phyloP scores from a whole-genome alignment of 441 rosid species.

The California macrophylla region DNA sequence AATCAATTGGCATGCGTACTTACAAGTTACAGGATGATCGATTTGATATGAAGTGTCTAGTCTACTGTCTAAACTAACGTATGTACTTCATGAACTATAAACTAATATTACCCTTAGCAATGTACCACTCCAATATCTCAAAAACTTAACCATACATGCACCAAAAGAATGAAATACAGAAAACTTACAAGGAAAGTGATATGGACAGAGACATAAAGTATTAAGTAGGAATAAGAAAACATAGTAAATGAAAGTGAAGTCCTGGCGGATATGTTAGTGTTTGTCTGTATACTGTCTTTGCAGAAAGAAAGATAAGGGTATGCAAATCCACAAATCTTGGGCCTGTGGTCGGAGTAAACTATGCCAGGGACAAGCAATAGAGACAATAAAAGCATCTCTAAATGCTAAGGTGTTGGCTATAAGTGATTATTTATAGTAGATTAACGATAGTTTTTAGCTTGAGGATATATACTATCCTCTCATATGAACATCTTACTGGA shows the following conservation, averaged over 20 bases:
- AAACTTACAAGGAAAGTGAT: neutral
- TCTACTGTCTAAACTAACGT: too few relatives aligned
- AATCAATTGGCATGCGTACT: neutral
- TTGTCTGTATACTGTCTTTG: conserved; percentile 13
- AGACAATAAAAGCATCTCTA: conserved; percentile 16
- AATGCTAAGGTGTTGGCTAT: conserved; percentile 2
- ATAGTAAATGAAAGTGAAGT: neutral
- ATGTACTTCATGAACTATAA: too few relatives aligned
- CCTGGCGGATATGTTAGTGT: neutral
- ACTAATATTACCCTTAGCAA: too few relatives aligned
- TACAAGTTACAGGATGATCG: too few relatives aligned
- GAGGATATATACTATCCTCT: too few relatives aligned
- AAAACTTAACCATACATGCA: neutral
- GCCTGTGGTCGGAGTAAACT: conserved; percentile 11
- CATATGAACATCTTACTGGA: too few relatives aligned
- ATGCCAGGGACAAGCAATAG: conserved; percentile 5
- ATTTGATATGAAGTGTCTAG: too few relatives aligned
- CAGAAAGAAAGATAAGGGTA: neutral
- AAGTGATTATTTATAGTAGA: neutral
- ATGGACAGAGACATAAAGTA: conserved; percentile 8
- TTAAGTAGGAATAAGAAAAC: neutral
- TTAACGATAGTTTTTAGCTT: neutral
- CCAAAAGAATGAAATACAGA: neutral
- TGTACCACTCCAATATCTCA: neutral
- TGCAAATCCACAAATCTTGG: conserved; percentile 10